Evolutionary conservation across 192 early-diverging fungal genomes (phyloP).

Genomic region (Umbelopsis sp.): DNA sequence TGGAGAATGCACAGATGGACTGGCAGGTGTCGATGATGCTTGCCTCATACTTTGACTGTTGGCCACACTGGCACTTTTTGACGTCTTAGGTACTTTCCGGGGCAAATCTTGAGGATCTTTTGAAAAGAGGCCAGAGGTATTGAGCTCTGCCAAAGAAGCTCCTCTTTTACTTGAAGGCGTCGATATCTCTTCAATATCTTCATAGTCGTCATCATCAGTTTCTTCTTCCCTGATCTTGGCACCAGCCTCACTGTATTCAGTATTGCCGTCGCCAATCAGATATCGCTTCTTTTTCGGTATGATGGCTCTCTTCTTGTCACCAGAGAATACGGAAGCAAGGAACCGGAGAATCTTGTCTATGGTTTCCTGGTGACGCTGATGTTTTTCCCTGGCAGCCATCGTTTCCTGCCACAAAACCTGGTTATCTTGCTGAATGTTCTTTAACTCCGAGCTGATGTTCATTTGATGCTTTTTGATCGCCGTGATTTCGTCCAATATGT

Average conservation of each 20-base stretch:
- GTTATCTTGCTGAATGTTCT: slow-evolving; percentile 88
- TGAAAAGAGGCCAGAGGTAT: not conserved
- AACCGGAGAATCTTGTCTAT: slow-evolving; percentile 96
- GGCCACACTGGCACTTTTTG: slow-evolving; percentile 4
- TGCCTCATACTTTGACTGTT: not conserved
- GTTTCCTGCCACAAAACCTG: slow-evolving; percentile 89
- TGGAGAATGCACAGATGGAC: not conserved
- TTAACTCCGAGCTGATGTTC: slow-evolving; percentile 85
- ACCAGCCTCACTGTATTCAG: not conserved
- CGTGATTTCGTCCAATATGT: slow-evolving; percentile 78
- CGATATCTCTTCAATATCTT: slow-evolving; percentile 1
- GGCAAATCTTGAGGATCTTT: not conserved
- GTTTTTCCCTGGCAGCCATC: slow-evolving; percentile 68
- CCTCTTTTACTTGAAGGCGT: slow-evolving; percentile 7
- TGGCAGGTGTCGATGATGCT: not conserved
- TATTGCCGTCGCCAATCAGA: slow-evolving; percentile 27
- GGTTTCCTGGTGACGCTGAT: slow-evolving; percentile 86
- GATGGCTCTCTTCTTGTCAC: slow-evolving; percentile 53
- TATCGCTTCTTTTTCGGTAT: slow-evolving; percentile 53
- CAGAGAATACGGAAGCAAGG: slow-evolving; percentile 85
- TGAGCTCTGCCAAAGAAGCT: slow-evolving; percentile 1
- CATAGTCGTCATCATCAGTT: slow-evolving; percentile 27
- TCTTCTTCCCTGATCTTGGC: slow-evolving; percentile 33
- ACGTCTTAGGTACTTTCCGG: not conserved
- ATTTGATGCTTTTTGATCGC: slow-evolving; percentile 93